Base-by-base conservation (phyloP, 129 eudicot species). In the Flaveria ramosissima region DNA sequence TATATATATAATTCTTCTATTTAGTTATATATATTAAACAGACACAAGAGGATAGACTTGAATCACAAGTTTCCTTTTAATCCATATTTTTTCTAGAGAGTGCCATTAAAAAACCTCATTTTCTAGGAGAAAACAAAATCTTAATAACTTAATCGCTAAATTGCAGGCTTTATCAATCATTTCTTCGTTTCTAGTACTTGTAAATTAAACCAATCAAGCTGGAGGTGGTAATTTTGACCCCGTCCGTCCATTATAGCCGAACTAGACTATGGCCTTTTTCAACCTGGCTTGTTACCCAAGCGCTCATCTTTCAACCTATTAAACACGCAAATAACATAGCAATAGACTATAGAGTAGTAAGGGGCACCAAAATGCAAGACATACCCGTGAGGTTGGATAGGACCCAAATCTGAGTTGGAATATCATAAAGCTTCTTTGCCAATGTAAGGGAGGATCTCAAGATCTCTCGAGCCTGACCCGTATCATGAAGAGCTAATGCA, bases 331-430 rank as follows among this genome's bases (percentile, higher is more conserved):
- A 77, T 66, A 12, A 39, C 41, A 52, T 36, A 67, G 19, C 73
- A 77, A 65, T 13, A 21, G 19, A 20, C 73, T 67, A 65, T 13
- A 21, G 19, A 20, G 27, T 7, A 11, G 55, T n/a, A 5, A 9
- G 51, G 26, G 27, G 24, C 3, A 70, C 36, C 72, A 19, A 71
- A 79, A 46, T 79, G 71, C 20, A 26, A 62, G 14, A 71, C 42
- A 48, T 85, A 89, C 98, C 89, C 12, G 97, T 81, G 76, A 94
- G 71, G 79, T 87, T 86, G 39, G 98, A 82, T 71, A 94, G 83
- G 23, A 94, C 98, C 98, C 98, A 94, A 43, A 84, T 91, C 84
- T 91, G 98, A 77, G 98, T 94, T 62, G 98, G 98, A 63, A 94
- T 77, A 81, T 94, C 98, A 73, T 83, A 83, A 21, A 94, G 98